phyloP scores from a whole-genome alignment of 1,284 basidiomycete genomes.

The Amylostereum areolatum region DNA sequence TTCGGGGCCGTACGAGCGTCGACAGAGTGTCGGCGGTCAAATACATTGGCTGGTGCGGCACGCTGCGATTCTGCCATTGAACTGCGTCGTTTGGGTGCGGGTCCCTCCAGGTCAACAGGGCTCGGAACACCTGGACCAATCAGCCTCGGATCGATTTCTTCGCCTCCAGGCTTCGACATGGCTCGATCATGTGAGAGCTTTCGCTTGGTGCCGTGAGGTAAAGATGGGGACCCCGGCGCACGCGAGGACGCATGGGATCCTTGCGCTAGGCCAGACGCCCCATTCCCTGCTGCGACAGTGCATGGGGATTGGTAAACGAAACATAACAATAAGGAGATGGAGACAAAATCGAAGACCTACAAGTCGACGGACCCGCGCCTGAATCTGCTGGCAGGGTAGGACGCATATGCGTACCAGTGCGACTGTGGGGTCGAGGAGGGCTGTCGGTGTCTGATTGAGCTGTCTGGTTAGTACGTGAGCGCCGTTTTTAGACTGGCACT shows the following conservation, averaged over 20 bases:
- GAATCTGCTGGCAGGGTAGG: too few relatives aligned
- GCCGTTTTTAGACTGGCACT: too few relatives aligned
- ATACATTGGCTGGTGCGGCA: conserved; percentile 64
- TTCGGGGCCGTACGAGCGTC: conserved; percentile 45
- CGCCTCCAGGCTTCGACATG: conserved; percentile 39
- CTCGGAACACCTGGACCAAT: conserved; percentile 63
- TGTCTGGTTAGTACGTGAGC: too few relatives aligned
- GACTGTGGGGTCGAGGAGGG: too few relatives aligned
- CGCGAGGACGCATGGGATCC: conserved; percentile 16
- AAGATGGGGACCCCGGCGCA: conserved; percentile 29
- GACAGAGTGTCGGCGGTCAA: conserved; percentile 71
- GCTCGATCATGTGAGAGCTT: conserved; percentile 72
- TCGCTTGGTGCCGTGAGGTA: conserved; percentile 64
- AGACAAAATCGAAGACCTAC: too few relatives aligned
- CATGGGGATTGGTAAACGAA: too few relatives aligned
- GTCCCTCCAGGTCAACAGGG: conserved; percentile 51
- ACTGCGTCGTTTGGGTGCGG: conserved; percentile 71
- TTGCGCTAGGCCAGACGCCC: conserved; percentile 6
- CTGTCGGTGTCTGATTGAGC: too few relatives aligned
- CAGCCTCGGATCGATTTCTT: conserved; percentile 61
- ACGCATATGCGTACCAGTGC: too few relatives aligned
- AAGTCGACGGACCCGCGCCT: too few relatives aligned
- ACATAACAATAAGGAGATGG: too few relatives aligned
- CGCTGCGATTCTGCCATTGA: conserved; percentile 72
- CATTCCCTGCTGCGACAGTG: conserved; percentile 5